These are phyloP conservation scores for Thalassiosira exigua DNA, from an alignment of 352 stramenopile species.

Conservation along the genomic window DNA sequence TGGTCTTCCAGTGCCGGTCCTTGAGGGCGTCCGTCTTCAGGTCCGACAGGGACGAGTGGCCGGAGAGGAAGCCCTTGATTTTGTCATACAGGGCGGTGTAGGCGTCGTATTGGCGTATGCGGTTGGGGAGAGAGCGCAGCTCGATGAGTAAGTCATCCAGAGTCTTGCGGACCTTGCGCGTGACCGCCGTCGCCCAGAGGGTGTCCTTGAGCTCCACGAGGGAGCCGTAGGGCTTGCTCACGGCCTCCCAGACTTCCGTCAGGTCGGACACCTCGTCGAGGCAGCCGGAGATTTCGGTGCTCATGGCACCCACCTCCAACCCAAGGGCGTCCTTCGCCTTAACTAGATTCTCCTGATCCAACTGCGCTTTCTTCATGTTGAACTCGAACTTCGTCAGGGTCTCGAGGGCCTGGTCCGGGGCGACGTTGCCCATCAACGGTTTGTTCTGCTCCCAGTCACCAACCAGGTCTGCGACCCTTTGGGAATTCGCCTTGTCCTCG, in stretches of 20 bases:
- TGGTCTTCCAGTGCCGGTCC: conserved; percentile 98
- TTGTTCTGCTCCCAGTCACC: conserved; percentile 86
- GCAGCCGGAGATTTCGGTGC: conserved; percentile 83
- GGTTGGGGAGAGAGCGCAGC: conserved; percentile 92
- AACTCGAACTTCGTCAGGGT: conserved; percentile 87
- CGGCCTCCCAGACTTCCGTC: conserved; percentile 97
- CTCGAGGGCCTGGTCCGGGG: conserved; percentile 83
- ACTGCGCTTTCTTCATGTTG: conserved; percentile 83
- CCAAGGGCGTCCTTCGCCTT: conserved; percentile 95
- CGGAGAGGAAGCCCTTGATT: conserved; percentile 92
- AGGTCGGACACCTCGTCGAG: conserved; percentile 93
- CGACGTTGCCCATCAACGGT: conserved; percentile 86
- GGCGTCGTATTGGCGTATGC: conserved; percentile 97
- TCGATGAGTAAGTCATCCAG: conserved; percentile 97
- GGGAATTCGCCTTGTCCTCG: conserved; percentile 91
- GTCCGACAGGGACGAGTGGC: conserved; percentile 94
- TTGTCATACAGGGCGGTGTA: conserved; percentile 94
- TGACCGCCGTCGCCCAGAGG: conserved; percentile 92
- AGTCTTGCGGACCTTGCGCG: conserved; percentile 94
- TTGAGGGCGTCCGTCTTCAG: conserved; percentile 98
- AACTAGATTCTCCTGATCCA: conserved; percentile 94
- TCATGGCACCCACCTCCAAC: conserved; percentile 85
- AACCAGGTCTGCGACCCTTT: conserved; percentile 79
- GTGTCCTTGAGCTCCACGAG: conserved; percentile 94
- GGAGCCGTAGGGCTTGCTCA: conserved; percentile 89